Base-by-base conservation (phyloP, 2,329 filamentous ascomycete species). In the Bertia moriformis region DNA sequence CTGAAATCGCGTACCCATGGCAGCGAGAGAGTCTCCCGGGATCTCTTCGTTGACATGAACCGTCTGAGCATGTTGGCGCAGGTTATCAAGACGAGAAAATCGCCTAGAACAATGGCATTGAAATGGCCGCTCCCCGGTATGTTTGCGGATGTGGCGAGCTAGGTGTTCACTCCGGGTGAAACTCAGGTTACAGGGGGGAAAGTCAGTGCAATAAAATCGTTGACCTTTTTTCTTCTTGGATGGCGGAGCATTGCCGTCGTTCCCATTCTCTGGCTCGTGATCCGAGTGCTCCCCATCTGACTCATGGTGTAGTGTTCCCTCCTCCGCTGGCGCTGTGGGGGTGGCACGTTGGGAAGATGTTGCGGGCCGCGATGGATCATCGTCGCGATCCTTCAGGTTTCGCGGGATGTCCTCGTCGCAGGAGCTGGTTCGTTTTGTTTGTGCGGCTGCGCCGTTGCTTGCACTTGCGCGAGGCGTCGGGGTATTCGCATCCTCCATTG, bases 11-110 rank as follows among this genome's bases (percentile, higher is more conserved):
- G 88, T 93, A 18, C 88, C 87, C 1, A 85, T 91, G 3, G 89
- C 91, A 14, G 91, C 91, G 15, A 96, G 71, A 1, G 91, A 96
- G 56, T 95, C 87, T 30, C 79, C 78, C 3, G 91, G 91, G 22
- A 98, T 98, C 41, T 95, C 87, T 56, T 96, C 91, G 56, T 96
- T 95, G 42, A 93, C 83, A 56, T 98, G 91, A 1, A 98, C 91
- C 0, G 91, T 96, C 58, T 95, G 88, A 35, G 91, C 91, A 66
- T 98, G 91, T 55, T 98, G 91, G 42, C 91, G 78, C 39, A 98
- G 65, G 53, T 98, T 98, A 58, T 98, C 89, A 36, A 96, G 71
- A 38, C 89, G 76, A 7, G 91, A 96, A 56, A 98, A 98, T 40
- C 87, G 76, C 38, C 91, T 76, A 2, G 82, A 85, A 59, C 91